phyloP scores from a whole-genome alignment of 1,284 basidiomycete genomes.

The Apiotrichum mycotoxinovorans region DNA sequence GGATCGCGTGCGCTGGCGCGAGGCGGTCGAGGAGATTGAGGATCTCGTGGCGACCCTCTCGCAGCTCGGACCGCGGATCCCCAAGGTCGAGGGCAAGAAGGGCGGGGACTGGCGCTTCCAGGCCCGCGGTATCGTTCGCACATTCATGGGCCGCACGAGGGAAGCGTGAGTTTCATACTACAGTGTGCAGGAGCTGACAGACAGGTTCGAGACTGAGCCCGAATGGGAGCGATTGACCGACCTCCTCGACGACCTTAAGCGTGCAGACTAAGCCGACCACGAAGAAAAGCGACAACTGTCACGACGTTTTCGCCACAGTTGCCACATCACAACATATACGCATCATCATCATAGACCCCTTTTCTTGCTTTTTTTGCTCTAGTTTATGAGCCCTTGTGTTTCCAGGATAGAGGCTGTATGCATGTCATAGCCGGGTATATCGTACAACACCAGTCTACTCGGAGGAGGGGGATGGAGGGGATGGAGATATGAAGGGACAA shows the following conservation, averaged over 20 bases:
- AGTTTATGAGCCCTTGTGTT: background rate
- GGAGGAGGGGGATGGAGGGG: background rate
- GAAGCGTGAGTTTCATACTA: slow-evolving; percentile 37
- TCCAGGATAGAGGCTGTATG: slow-evolving; percentile 8
- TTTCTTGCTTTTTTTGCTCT: too few species aligned
- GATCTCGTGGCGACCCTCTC: slow-evolving; percentile 77
- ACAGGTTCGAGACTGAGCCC: slow-evolving; percentile 72
- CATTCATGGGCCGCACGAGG: slow-evolving; percentile 70
- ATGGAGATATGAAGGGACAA: background rate
- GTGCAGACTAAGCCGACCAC: slow-evolving; percentile 12
- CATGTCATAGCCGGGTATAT: slow-evolving; percentile 15
- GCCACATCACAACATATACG: background rate
- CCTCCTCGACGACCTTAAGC: slow-evolving; percentile 52
- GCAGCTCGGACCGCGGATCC: slow-evolving; percentile 71
- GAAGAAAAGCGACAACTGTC: too few species aligned
- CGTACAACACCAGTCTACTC: slow-evolving; percentile 11
- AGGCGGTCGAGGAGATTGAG: slow-evolving; percentile 70
- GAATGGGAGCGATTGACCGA: slow-evolving; percentile 72
- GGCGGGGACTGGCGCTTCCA: slow-evolving; percentile 72
- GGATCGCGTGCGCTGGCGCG: slow-evolving; percentile 63
- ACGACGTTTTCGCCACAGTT: too few species aligned
- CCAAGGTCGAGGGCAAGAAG: slow-evolving; percentile 50
- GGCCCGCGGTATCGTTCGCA: slow-evolving; percentile 79
- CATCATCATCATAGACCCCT: slow-evolving; percentile 6
- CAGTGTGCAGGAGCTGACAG: slow-evolving; percentile 4